Percentiles rank a stretch among this genome's conserved stretches.
Evolutionary conservation across 768 basidiomycete genomes (phyloP).

Genomic region (Lactarius deliciosus): DNA sequence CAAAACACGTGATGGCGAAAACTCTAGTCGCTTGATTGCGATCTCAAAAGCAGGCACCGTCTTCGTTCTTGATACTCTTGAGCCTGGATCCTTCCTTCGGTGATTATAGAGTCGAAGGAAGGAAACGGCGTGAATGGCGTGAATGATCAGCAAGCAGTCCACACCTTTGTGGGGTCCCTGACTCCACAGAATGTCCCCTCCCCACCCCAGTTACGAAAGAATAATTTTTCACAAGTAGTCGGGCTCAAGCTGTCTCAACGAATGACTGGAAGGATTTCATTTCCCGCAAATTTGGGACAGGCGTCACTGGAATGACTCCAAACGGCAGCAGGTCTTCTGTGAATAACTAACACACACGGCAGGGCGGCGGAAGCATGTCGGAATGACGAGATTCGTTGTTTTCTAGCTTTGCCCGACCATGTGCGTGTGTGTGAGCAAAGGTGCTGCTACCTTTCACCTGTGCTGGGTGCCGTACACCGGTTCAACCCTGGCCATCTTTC

Average conservation of each 20-base stretch:
- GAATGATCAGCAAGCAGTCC: slow-evolving; percentile 9
- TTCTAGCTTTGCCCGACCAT: slow-evolving; percentile 8
- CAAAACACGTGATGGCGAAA: slow-evolving; percentile 14
- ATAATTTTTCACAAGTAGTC: slow-evolving; percentile 4
- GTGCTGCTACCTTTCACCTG: slow-evolving; percentile 12
- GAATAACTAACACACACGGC: slow-evolving; percentile 12
- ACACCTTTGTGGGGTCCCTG: background rate
- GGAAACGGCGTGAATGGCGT: background rate
- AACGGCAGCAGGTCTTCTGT: slow-evolving; percentile 20
- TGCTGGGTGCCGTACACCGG: slow-evolving; percentile 7
- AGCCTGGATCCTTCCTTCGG: slow-evolving; percentile 4
- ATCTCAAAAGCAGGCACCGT: slow-evolving; percentile 22
- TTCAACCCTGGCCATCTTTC: slow-evolving; percentile 4
- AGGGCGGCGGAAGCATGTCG: slow-evolving; percentile 26
- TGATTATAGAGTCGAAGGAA: background rate
- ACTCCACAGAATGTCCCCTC: background rate
- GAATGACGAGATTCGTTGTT: slow-evolving; percentile 22
- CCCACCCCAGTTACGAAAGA: slow-evolving; percentile 10
- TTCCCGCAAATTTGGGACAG: slow-evolving; percentile 12
- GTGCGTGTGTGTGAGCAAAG: background rate
- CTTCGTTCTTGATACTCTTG: slow-evolving; percentile 21
- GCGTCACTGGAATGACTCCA: slow-evolving; percentile 19
- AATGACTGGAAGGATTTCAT: slow-evolving; percentile 21
- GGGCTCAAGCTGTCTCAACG: slow-evolving; percentile 1
- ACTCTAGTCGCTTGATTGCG: slow-evolving; percentile 23